These are phyloP conservation scores for Xerocomus potaroensis DNA, from an alignment of 768 basidiomycete genomes.

Conservation along the genomic window DNA sequence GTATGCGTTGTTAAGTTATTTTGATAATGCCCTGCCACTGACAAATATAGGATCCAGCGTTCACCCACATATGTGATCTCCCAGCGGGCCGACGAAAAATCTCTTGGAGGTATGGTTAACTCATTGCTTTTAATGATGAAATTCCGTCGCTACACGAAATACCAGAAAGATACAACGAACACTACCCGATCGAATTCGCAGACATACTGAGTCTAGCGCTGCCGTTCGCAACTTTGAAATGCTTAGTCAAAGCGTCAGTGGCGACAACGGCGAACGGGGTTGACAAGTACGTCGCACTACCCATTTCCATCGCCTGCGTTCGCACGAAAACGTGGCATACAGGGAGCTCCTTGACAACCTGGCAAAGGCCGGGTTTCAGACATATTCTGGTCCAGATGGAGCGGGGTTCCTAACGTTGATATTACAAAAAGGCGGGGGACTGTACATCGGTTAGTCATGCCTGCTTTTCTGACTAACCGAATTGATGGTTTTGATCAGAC, in stretches of 20 bases:
- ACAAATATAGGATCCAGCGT: slow-evolving; percentile 23
- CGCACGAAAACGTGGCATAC: neutral
- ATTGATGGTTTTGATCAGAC: slow-evolving; percentile 16
- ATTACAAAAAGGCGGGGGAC: slow-evolving; percentile 33
- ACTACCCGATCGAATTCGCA: slow-evolving; percentile 23
- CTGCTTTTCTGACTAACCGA: neutral
- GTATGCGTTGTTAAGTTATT: slow-evolving; percentile 3
- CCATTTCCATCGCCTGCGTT: neutral
- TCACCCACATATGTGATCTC: slow-evolving; percentile 30
- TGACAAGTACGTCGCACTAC: slow-evolving; percentile 19
- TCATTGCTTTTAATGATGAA: neutral
- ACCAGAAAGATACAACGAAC: slow-evolving; percentile 25
- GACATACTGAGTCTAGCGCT: slow-evolving; percentile 20
- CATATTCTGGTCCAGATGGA: slow-evolving; percentile 36
- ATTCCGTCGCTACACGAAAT: neutral
- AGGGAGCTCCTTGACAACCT: slow-evolving; percentile 39
- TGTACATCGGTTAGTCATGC: slow-evolving; percentile 34
- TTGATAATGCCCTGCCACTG: slow-evolving; percentile 29
- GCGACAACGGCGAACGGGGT: slow-evolving; percentile 11
- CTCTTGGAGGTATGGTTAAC: slow-evolving; percentile 14
- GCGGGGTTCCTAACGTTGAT: slow-evolving; percentile 32
- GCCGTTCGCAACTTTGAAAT: slow-evolving; percentile 18
- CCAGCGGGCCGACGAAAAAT: neutral
- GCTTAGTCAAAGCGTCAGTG: slow-evolving; percentile 3
- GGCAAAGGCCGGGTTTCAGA: slow-evolving; percentile 34